Evolutionary conservation across 2,329 filamentous ascomycete species (phyloP).

Genomic region (Cladosporium sp.): DNA sequence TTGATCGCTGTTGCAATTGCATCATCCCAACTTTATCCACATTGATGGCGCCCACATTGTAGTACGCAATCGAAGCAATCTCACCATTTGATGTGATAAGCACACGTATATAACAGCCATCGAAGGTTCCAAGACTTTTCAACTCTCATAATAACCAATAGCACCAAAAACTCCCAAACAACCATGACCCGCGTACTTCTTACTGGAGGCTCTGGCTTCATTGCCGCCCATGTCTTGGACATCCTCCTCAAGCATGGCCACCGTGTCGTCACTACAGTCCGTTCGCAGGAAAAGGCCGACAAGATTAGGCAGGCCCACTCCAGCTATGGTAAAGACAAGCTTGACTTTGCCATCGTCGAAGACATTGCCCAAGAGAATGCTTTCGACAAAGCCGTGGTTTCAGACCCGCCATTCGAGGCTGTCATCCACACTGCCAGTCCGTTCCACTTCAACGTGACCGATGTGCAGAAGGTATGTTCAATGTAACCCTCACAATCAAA

Average conservation of each 20-base stretch:
- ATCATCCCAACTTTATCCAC: slow-evolving; percentile 17
- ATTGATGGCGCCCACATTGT: not conserved
- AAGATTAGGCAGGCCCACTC: slow-evolving; percentile 60
- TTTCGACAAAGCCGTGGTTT: slow-evolving; percentile 64
- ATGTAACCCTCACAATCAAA: not conserved
- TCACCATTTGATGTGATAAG: not conserved
- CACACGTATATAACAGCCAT: not conserved
- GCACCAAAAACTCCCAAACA: not conserved
- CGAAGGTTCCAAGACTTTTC: not conserved
- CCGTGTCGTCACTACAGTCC: slow-evolving; percentile 64
- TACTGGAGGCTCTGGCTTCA: slow-evolving; percentile 62
- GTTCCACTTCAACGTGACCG: slow-evolving; percentile 73
- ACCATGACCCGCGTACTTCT: slow-evolving; percentile 40
- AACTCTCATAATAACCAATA: not conserved
- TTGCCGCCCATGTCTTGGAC: slow-evolving; percentile 66
- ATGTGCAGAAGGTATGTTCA: slow-evolving; percentile 59
- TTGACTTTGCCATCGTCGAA: slow-evolving; percentile 68
- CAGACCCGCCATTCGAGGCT: slow-evolving; percentile 67
- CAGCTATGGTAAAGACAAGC: slow-evolving; percentile 54
- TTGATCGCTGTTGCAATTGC: not conserved
- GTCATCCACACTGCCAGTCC: slow-evolving; percentile 76
- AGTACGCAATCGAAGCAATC: not conserved
- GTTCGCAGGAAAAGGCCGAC: slow-evolving; percentile 63
- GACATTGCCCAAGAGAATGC: slow-evolving; percentile 71
- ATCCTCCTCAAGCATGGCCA: slow-evolving; percentile 58